Conservation (phyloP, 495 filamentous ascomycete genomes). For the Trichoderma virens region DNA sequence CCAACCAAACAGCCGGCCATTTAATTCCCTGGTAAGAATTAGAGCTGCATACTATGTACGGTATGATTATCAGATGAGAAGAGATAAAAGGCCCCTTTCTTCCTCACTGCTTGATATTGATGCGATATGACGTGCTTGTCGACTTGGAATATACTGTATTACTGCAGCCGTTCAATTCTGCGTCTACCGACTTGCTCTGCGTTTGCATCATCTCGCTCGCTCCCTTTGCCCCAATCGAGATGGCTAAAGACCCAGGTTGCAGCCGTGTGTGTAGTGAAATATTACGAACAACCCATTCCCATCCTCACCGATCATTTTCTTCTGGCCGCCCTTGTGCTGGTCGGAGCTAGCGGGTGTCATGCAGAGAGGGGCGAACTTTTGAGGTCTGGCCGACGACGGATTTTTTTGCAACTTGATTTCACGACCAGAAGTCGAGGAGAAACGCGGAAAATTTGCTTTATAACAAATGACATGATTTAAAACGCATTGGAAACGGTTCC, state of each 20-base stretch:
- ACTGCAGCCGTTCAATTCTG: no score
- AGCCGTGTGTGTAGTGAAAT: neutral
- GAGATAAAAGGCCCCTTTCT: no score
- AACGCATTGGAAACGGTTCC: neutral
- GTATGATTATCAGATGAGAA: no score
- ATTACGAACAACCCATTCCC: neutral
- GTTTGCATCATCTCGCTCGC: no score
- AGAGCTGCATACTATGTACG: no score
- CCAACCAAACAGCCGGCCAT: no score
- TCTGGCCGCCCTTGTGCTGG: neutral
- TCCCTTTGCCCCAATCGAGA: neutral
- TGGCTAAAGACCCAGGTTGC: neutral
- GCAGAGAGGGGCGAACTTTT: conserved; percentile 1
- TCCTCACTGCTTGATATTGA: no score
- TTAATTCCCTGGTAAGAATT: no score
- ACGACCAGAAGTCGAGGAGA: neutral
- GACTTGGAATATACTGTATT: no score
- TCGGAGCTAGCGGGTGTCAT: conserved; percentile 3
- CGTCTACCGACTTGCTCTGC: no score
- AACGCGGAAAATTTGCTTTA: neutral
- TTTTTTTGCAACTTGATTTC: neutral
- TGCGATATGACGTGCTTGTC: no score
- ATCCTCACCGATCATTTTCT: conserved; percentile 2
- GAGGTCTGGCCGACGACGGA: neutral
- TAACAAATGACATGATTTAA: neutral